These are phyloP conservation scores for Colletotrichum simmondsii DNA, from an alignment of 2,329 filamentous ascomycete genomes.

Conservation along the genomic window DNA sequence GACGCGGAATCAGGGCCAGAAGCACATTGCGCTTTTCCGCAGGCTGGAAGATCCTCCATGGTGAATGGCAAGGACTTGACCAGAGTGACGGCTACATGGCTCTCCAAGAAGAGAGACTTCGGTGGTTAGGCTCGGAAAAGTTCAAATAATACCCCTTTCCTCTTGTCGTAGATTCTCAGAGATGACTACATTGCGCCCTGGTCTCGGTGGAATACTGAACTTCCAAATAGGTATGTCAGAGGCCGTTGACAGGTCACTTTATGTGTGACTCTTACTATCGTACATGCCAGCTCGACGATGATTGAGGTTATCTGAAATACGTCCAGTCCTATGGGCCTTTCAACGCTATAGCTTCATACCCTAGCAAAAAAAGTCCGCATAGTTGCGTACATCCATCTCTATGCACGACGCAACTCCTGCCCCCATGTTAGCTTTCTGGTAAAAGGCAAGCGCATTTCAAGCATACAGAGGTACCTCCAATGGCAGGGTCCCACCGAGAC, in stretches of 20 bases:
- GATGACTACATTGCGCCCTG: neutral
- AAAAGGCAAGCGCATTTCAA: too few relatives aligned
- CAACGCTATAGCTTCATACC: neutral
- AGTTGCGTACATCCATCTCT: neutral
- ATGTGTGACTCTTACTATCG: neutral
- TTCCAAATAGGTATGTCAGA: neutral
- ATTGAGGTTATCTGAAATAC: neutral
- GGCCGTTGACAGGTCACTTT: neutral
- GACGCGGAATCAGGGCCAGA: conserved; percentile 86
- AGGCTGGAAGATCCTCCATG: conserved; percentile 84
- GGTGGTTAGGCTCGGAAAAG: neutral
- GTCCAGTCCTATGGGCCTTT: neutral
- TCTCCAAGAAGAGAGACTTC: neutral
- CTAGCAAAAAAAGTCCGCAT: too few relatives aligned
- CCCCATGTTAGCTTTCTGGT: too few relatives aligned
- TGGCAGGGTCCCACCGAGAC: neutral
- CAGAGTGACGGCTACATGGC: neutral
- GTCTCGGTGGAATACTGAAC: neutral
- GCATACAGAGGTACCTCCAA: neutral
- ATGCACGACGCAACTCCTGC: neutral
- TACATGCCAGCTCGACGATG: neutral
- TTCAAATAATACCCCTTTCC: neutral
- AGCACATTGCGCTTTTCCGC: conserved; percentile 90
- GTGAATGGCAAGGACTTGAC: conserved; percentile 48
- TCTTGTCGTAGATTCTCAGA: neutral